A percentile compares a stretch with the other conserved stretches of the same genome.
Evolutionary conservation across 768 basidiomycete species (phyloP).

Genomic region (Mycena floridula): DNA sequence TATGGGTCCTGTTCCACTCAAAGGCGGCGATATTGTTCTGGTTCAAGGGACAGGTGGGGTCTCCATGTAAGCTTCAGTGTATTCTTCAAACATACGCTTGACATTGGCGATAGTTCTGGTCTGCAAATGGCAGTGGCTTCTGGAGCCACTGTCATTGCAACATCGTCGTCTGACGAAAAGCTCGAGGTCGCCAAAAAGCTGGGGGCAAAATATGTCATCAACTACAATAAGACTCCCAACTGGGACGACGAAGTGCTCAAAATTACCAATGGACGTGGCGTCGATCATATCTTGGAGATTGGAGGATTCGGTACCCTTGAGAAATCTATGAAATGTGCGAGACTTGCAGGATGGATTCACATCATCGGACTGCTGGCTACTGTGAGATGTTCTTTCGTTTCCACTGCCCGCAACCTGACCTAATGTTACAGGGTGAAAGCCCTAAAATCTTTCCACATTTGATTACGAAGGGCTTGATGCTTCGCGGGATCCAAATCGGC

Average conservation of each 20-base stretch:
- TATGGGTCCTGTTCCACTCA: conserved; percentile 28
- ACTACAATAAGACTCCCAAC: conserved; percentile 40
- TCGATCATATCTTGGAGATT: conserved; percentile 17
- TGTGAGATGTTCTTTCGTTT: no score
- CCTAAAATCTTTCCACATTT: no score
- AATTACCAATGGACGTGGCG: conserved; percentile 18
- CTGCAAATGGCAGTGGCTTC: conserved; percentile 42
- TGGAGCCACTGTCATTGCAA: conserved; percentile 44
- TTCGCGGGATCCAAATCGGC: no score
- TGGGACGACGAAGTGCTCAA: conserved; percentile 44
- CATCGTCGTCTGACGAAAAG: conserved; percentile 46
- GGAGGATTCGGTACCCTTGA: conserved; percentile 46
- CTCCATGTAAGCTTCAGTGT: conserved; percentile 13
- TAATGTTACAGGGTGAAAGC: no score
- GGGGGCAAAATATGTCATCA: conserved; percentile 41
- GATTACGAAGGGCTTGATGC: no score
- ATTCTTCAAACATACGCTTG: neutral
- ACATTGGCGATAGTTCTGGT: conserved; percentile 29
- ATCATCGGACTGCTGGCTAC: conserved; percentile 46
- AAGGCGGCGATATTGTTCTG: conserved; percentile 42
- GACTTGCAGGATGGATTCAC: conserved; percentile 38
- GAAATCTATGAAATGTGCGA: conserved; percentile 33
- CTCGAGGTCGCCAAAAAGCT: conserved; percentile 32
- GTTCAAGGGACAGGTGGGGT: conserved; percentile 41
- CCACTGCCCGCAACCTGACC: no score